phyloP scores from a whole-genome alignment of 306 rosid genomes.

The Dryas drummondii region DNA sequence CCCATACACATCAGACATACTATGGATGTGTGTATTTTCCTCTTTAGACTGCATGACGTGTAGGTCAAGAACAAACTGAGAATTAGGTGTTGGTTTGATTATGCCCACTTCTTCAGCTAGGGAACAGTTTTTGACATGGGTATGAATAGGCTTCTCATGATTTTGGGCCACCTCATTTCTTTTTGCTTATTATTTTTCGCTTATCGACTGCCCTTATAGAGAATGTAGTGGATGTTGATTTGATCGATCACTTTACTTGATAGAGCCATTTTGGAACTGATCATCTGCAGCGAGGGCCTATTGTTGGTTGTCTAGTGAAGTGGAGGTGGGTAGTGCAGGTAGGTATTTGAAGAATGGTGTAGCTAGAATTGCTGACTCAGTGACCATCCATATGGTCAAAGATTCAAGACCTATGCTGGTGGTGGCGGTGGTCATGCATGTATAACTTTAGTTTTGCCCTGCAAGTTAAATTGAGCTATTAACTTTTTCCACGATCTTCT shows the following conservation, averaged over 20 bases:
- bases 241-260: background rate
- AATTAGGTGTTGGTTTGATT: background rate
- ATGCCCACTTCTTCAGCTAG: background rate
- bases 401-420: background rate
- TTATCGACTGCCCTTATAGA: background rate
- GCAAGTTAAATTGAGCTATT: background rate
- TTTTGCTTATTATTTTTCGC: background rate
- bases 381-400: background rate
- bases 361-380: background rate
- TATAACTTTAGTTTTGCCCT: background rate
- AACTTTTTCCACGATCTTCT: background rate
- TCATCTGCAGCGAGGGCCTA: background rate
- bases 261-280: conserved; percentile 6
- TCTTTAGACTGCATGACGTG: background rate
- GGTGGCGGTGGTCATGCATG: background rate
- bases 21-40: background rate
- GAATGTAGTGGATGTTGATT: conserved; percentile 7
- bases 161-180: background rate
- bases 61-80: no score
- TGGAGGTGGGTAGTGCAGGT: conserved; percentile 7
- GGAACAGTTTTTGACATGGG: background rate
- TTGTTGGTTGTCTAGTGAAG: background rate
- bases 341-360: background rate
- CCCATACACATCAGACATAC: background rate
- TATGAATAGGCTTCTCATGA: background rate